A percentile compares a stretch with the other conserved stretches of the same genome.
These are phyloP conservation scores for Trichoderma atrobrunneum DNA, from an alignment of 2,329 filamentous ascomycete genomes.

Conservation along the genomic window DNA sequence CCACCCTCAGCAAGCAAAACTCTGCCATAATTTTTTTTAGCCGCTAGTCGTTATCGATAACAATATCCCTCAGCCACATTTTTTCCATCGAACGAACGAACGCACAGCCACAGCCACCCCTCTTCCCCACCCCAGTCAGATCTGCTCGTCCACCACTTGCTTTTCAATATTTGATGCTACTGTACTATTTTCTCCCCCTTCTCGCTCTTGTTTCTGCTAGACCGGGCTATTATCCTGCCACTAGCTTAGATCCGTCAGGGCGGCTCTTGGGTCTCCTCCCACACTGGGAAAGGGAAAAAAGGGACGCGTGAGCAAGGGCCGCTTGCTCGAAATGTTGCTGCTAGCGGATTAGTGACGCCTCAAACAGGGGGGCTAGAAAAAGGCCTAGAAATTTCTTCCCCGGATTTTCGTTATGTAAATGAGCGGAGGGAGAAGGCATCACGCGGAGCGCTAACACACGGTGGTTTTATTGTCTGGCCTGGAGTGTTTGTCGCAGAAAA, in stretches of 20 bases:
- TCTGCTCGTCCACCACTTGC: not conserved
- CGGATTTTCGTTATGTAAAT: conserved; percentile 16
- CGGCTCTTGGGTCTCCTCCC: conserved; percentile 3
- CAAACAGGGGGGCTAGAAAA: not conserved
- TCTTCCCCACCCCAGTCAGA: not conserved
- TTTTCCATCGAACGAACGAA: not conserved
- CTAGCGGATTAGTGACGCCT: not conserved
- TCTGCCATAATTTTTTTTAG: conserved; percentile 18
- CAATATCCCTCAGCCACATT: not conserved
- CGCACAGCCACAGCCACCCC: not conserved
- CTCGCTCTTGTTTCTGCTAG: not conserved
- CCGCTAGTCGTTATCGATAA: conserved; percentile 21
- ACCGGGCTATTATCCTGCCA: not conserved
- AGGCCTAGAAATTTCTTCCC: conserved; percentile 14
- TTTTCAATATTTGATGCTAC: not conserved
- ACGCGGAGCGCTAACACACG: conserved; percentile 10
- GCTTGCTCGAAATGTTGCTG: not conserved
- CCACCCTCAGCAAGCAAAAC: conserved; percentile 11
- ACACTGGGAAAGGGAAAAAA: not conserved
- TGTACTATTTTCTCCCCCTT: not conserved
- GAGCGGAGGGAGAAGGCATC: not conserved
- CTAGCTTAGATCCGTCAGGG: conserved; percentile 12
- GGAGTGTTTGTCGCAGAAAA: not conserved
- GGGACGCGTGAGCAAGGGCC: not conserved
- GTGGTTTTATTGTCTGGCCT: not conserved